Evolutionary conservation across 768 basidiomycete genomes (phyloP).

Genomic region (Steccherinum ochraceum): DNA sequence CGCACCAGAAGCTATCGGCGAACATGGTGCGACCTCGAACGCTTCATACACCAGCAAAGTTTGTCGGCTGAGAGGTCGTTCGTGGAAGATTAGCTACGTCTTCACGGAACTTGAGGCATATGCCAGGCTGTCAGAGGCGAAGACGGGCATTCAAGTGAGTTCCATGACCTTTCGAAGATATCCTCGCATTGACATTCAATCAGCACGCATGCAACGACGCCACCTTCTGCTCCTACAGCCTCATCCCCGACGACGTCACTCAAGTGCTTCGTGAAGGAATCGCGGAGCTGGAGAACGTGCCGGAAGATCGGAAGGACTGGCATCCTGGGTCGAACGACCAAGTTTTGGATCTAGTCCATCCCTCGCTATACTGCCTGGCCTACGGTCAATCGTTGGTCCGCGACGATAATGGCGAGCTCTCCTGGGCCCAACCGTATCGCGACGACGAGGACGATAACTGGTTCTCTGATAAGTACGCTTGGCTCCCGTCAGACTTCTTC

Average conservation of each 20-base stretch:
- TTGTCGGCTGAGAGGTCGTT: no score
- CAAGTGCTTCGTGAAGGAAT: background rate
- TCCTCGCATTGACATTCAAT: no score
- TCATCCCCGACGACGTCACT: background rate
- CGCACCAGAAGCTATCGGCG: no score
- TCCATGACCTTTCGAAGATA: no score
- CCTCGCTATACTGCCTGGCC: conserved; percentile 34
- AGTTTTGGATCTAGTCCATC: conserved; percentile 41
- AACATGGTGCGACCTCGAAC: no score
- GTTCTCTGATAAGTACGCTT: conserved; percentile 17
- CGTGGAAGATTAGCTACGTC: background rate
- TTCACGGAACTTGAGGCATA: background rate
- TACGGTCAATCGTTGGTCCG: conserved; percentile 24
- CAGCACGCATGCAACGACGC: background rate
- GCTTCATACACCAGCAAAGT: no score
- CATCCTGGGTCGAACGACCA: conserved; percentile 37
- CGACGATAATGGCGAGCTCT: background rate
- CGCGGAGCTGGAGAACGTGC: conserved; percentile 29
- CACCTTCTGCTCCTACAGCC: background rate
- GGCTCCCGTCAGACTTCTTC: conserved; percentile 24
- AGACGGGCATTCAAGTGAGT: background rate
- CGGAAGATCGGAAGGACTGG: conserved; percentile 35
- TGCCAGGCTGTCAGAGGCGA: background rate
- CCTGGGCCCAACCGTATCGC: background rate
- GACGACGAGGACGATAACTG: conserved; percentile 4